phyloP scores from a whole-genome alignment of 2,329 filamentous ascomycete species.

The Emergomyces orientalis region DNA sequence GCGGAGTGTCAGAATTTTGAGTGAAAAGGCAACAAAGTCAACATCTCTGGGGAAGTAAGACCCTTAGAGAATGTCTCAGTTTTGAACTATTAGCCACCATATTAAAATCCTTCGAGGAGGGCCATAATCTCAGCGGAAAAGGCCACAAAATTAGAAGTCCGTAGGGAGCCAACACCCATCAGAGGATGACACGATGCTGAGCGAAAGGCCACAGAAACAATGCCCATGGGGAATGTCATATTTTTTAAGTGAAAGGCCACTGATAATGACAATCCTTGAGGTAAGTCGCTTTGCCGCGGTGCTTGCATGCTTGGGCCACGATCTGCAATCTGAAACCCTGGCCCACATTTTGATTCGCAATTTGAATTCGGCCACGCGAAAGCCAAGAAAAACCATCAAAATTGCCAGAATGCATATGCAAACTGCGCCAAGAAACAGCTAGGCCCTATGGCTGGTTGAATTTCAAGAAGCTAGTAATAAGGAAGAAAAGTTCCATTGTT shows the following conservation, averaged over 20 bases:
- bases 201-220: neutral
- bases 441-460: too few relatives aligned
- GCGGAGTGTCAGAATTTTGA: neutral
- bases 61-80: neutral
- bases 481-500: too few relatives aligned
- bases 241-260: too few relatives aligned
- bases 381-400: too few relatives aligned
- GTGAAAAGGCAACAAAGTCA: neutral
- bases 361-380: too few relatives aligned
- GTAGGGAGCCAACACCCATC: neutral
- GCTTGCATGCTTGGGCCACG: too few relatives aligned
- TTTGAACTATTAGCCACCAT: neutral
- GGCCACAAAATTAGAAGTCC: neutral
- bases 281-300: too few relatives aligned
- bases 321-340: too few relatives aligned
- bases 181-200: neutral
- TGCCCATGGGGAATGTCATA: neutral
- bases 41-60: neutral
- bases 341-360: too few relatives aligned
- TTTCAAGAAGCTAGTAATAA: too few relatives aligned
- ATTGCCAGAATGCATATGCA: too few relatives aligned
- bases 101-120: neutral
- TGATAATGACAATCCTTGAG: neutral
- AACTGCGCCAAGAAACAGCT: too few relatives aligned
- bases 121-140: neutral